These are phyloP conservation scores for Wickerhamiella occidentalis DNA, from an alignment of 805 yeast genomes.

Conservation along the genomic window DNA sequence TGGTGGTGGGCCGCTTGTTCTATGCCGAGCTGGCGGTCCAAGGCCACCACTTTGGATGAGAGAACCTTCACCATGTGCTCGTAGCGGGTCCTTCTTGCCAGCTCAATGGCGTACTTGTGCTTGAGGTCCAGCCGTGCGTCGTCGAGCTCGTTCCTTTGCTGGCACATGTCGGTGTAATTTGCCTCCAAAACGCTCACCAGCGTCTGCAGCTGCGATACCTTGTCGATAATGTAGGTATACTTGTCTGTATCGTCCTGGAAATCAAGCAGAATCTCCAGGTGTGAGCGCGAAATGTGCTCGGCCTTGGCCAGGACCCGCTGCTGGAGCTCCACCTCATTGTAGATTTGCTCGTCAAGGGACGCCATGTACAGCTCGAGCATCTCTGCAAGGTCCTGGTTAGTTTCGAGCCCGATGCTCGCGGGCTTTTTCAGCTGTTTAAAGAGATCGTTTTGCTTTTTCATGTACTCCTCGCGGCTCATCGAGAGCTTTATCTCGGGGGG, in stretches of 20 bases:
- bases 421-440: slow-evolving; percentile 19
- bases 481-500: background rate
- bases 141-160: slow-evolving; percentile 12
- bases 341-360: slow-evolving; percentile 22
- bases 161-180: slow-evolving; percentile 8
- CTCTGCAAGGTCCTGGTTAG: slow-evolving; percentile 14
- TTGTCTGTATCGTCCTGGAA: slow-evolving; percentile 10
- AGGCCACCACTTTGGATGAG: slow-evolving; percentile 9
- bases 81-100: slow-evolving; percentile 12
- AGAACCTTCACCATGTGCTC: slow-evolving; percentile 14
- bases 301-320: slow-evolving; percentile 3
- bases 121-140: slow-evolving; percentile 13
- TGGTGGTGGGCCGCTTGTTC: slow-evolving; percentile 3
- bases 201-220: slow-evolving; percentile 5
- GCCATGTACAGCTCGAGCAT: slow-evolving; percentile 22
- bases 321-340: slow-evolving; percentile 21
- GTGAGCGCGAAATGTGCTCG: slow-evolving; percentile 3
- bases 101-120: slow-evolving; percentile 12
- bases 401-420: slow-evolving; percentile 16
- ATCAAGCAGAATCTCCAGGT: slow-evolving; percentile 5
- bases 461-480: slow-evolving; percentile 17
- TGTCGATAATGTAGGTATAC: slow-evolving; percentile 7
- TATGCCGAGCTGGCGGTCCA: slow-evolving; percentile 1
- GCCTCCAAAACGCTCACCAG: slow-evolving; percentile 7
- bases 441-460: slow-evolving; percentile 21